phyloP scores from a whole-genome alignment of 352 stramenopile species.

The Globisporangium mamillatum region DNA sequence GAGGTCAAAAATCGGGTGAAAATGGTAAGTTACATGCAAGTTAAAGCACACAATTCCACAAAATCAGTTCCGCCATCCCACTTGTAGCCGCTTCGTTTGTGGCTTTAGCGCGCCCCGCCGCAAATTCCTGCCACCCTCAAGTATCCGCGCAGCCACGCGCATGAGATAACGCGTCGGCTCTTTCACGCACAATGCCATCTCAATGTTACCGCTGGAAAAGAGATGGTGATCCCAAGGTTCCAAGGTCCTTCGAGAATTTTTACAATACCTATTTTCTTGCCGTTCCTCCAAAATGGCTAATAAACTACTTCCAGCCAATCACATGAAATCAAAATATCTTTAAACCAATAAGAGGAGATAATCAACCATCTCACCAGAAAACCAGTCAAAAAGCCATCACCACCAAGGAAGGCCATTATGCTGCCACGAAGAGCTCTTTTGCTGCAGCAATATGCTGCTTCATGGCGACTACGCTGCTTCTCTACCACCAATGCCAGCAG shows the following conservation, averaged over 20 bases:
- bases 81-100: not conserved
- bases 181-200: not conserved
- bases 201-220: not conserved
- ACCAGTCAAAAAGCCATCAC: not conserved
- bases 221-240: too few relatives aligned
- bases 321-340: not conserved
- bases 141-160: not conserved
- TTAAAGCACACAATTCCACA: not conserved
- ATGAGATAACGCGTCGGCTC: not conserved
- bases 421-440: not conserved
- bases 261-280: too few relatives aligned
- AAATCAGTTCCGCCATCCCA: not conserved
- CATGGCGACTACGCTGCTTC: constrained; percentile 5
- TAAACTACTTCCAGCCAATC: not conserved
- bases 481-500: not conserved
- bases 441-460: not conserved
- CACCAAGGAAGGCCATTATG: not conserved
- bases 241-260: too few relatives aligned
- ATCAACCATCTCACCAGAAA: not conserved
- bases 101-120: constrained; percentile 1
- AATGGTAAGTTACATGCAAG: not conserved
- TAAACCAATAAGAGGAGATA: not conserved
- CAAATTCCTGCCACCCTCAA: constrained; percentile 3
- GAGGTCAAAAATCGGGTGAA: not conserved
- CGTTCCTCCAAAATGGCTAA: not conserved